Conservation (phyloP, 2,329 filamentous ascomycete species). For the Colletotrichum plurivorum region DNA sequence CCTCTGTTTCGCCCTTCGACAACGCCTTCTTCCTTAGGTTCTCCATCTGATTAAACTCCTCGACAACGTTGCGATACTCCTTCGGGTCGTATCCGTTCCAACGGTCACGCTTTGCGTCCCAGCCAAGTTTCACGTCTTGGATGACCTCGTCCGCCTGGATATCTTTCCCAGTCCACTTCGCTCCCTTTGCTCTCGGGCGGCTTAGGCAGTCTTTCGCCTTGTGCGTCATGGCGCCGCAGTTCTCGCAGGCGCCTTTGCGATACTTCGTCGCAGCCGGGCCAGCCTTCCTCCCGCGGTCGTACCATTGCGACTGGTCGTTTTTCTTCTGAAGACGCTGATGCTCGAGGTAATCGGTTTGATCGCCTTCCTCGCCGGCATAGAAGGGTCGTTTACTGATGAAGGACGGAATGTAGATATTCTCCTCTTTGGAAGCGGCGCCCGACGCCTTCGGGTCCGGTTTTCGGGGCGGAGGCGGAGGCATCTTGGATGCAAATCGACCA, state of each 20-base stretch:
- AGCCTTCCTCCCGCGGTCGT: constrained; percentile 87
- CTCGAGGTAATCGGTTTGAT: constrained; percentile 89
- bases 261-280: constrained; percentile 95
- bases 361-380: constrained; percentile 86
- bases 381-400: constrained; percentile 99
- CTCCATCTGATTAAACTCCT: constrained; percentile 91
- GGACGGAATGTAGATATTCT: constrained; percentile 97
- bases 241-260: constrained; percentile 97
- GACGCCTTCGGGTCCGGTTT: constrained; percentile 50
- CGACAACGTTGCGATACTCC: constrained; percentile 88
- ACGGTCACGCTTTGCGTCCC: constrained; percentile 97
- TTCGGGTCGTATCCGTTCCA: constrained; percentile 98
- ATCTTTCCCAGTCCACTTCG: constrained; percentile 91
- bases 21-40: constrained; percentile 72
- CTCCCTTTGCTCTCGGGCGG: constrained; percentile 88
- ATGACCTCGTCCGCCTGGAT: constrained; percentile 94
- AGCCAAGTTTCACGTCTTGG: constrained; percentile 88
- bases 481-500: neutral
- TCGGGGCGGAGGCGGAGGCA: constrained; percentile 48
- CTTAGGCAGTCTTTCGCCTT: constrained; percentile 95
- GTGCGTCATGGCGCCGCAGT: constrained; percentile 97
- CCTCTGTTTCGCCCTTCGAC: constrained; percentile 63
- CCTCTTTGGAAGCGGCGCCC: constrained; percentile 77
- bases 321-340: constrained; percentile 92
- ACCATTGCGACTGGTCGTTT: constrained; percentile 86